These are phyloP conservation scores for Teratosphaeria epicoccoides DNA, from an alignment of 2,329 filamentous ascomycete genomes.

Conservation along the genomic window DNA sequence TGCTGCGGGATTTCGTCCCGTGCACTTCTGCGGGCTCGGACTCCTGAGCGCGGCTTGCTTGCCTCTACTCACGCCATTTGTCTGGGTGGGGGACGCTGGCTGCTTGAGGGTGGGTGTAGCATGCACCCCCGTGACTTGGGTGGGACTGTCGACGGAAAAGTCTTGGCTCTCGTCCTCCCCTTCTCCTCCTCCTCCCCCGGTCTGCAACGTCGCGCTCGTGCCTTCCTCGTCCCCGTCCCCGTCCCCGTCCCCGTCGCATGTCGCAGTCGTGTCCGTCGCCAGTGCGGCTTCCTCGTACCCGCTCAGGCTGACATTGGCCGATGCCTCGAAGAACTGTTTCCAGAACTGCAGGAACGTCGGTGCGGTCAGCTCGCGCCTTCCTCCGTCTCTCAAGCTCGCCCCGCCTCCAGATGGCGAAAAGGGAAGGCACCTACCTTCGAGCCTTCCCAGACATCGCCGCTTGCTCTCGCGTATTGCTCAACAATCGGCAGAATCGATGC, in stretches of 20 bases:
- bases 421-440: constrained; percentile 58
- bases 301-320: constrained; percentile 90
- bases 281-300: constrained; percentile 74
- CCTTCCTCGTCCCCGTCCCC: constrained; percentile 5
- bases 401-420: too few species aligned
- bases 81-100: constrained; percentile 23
- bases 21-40: constrained; percentile 31
- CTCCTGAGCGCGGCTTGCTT: constrained; percentile 18
- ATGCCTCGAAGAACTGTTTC: constrained; percentile 99
- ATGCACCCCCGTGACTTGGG: constrained; percentile 35
- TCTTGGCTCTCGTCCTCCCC: constrained; percentile 36
- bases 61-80: constrained; percentile 13
- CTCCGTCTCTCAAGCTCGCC: too few species aligned
- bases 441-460: constrained; percentile 88
- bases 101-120: constrained; percentile 50
- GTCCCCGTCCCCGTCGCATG: constrained; percentile 15
- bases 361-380: constrained; percentile 1
- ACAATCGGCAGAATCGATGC: constrained; percentile 86
- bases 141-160: constrained; percentile 55
- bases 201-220: background rate
- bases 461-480: constrained; percentile 90
- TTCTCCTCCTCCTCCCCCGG: background rate
- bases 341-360: constrained; percentile 57
- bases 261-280: constrained; percentile 34
- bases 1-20: constrained; percentile 27